Evolutionary conservation across 2,329 filamentous ascomycete genomes (phyloP), one percentile per base, ranked within the genome.

Genomic region (Curvularia hawaiiensis): DNA sequence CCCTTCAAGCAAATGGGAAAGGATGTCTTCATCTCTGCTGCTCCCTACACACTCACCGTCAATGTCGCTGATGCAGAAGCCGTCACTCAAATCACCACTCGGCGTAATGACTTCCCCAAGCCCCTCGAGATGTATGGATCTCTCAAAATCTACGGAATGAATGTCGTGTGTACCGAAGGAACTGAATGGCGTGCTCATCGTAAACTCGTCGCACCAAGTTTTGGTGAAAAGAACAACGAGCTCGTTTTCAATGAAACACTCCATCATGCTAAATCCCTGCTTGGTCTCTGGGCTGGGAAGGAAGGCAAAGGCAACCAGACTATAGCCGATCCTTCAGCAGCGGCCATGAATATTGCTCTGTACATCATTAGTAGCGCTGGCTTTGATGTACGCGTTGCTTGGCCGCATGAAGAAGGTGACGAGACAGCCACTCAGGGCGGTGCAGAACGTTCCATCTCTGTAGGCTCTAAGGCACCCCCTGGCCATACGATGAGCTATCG

Each of bases 151-250:
- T 93, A 89, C 70, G 90, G 90, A 35, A 82, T 85, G 54, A 94
- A 91, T 70, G 83, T 93, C 1, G 76, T 93, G 22, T 86, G 85
- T 0, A 86, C 88, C 2, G 90, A 93, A 73, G 90, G 90, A 1
- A 71, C 79, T 1, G 76, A 83, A 28, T 94, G 90, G 90, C 86
- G 87, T 31, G 82, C 85, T 75, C 90, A 94, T 72, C 84, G 90
- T 60, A 91, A 90, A 75, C 83, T 88, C 43, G 89, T 87, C 0
- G 85, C 87, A 28, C 86, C 89, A 0, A 85, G 85, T 4, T 93
- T 94, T 75, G 91, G 88, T 56, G 90, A 94, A 78, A 87, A 84
- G 76, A 93, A 91, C 73, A 88, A 90, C 55, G 80, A 82, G 14
- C 73, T 90, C 26, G 86, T 90, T 1, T 91, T 88, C 74, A 78